Conservation (phyloP, 164 flowering plant species). For the Tetrastigma voinierianum region DNA sequence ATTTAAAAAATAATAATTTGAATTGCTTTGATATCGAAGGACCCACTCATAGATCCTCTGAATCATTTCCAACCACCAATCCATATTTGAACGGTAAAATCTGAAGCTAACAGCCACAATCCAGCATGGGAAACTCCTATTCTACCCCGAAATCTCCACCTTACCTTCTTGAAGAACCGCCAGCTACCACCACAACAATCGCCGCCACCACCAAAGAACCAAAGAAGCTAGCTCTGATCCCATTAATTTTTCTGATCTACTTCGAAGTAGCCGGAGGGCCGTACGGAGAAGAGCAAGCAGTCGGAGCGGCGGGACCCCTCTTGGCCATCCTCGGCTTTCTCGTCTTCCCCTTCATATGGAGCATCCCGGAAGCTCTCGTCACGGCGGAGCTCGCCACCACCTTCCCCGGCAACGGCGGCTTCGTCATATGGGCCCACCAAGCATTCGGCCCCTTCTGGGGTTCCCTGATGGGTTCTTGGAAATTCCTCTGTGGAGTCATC, state of each 20-base stretch:
- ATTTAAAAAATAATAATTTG: too few species aligned
- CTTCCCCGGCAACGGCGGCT: slow-evolving; percentile 87
- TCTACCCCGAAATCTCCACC: background rate
- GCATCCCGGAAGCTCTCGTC: slow-evolving; percentile 74
- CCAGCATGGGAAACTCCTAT: background rate
- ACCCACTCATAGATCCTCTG: too few species aligned
- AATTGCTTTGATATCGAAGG: too few species aligned
- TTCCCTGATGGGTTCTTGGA: slow-evolving; percentile 72
- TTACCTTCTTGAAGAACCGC: slow-evolving; percentile 2
- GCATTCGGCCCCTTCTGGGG: slow-evolving; percentile 93
- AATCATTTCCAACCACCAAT: too few species aligned
- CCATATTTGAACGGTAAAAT: too few species aligned
- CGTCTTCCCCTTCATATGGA: slow-evolving; percentile 80
- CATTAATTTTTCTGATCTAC: slow-evolving; percentile 40
- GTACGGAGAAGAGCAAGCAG: slow-evolving; percentile 72
- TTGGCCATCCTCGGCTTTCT: slow-evolving; percentile 70
- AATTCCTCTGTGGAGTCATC: slow-evolving; percentile 69
- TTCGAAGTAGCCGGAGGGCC: slow-evolving; percentile 76
- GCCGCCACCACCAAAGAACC: background rate
- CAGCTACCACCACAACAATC: background rate
- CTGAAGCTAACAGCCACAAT: too few species aligned
- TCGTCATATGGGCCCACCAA: slow-evolving; percentile 66
- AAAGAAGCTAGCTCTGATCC: slow-evolving; percentile 32
- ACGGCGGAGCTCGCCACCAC: slow-evolving; percentile 83
- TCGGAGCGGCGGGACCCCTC: slow-evolving; percentile 74